These are phyloP conservation scores for Vanilla planifolia DNA, from an alignment of 106 monocot genomes.

Conservation along the genomic window DNA sequence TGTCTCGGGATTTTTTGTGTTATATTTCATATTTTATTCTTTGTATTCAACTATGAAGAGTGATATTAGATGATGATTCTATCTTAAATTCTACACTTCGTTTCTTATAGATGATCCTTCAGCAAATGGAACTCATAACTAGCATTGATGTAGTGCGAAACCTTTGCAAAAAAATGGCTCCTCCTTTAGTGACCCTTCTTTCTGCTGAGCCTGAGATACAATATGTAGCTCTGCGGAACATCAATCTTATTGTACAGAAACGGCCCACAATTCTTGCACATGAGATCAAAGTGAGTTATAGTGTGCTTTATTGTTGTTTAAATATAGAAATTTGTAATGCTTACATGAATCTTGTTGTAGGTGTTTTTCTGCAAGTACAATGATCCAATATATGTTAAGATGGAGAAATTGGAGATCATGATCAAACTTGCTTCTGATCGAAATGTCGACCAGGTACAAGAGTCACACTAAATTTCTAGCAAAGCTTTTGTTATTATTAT, in stretches of 20 bases:
- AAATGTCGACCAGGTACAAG: slow-evolving; percentile 88
- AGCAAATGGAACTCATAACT: slow-evolving; percentile 95
- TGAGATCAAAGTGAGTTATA: slow-evolving; percentile 83
- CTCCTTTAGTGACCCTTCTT: slow-evolving; percentile 87
- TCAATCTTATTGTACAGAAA: slow-evolving; percentile 96
- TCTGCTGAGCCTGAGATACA: slow-evolving; percentile 97
- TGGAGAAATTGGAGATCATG: slow-evolving; percentile 99
- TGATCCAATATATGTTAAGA: slow-evolving; percentile 99
- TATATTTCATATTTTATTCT: too few species aligned
- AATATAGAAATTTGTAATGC: not conserved
- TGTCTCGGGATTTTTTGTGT: too few species aligned
- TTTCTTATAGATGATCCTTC: slow-evolving; percentile 82
- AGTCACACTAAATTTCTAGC: too few species aligned
- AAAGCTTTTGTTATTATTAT: too few species aligned
- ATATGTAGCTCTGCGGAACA: slow-evolving; percentile 92
- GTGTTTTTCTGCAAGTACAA: slow-evolving; percentile 99
- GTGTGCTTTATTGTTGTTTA: slow-evolving; percentile 1
- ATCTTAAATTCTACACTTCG: not conserved
- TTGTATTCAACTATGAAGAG: too few species aligned
- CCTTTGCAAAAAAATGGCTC: slow-evolving; percentile 99
- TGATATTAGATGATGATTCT: not conserved
- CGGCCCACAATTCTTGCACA: slow-evolving; percentile 95
- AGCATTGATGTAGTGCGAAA: slow-evolving; percentile 90
- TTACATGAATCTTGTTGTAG: slow-evolving; percentile 20
- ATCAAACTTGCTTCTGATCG: slow-evolving; percentile 99